phyloP scores from a whole-genome alignment of 176 grass and related monocot genomes.

The Aegilops umbellulata region DNA sequence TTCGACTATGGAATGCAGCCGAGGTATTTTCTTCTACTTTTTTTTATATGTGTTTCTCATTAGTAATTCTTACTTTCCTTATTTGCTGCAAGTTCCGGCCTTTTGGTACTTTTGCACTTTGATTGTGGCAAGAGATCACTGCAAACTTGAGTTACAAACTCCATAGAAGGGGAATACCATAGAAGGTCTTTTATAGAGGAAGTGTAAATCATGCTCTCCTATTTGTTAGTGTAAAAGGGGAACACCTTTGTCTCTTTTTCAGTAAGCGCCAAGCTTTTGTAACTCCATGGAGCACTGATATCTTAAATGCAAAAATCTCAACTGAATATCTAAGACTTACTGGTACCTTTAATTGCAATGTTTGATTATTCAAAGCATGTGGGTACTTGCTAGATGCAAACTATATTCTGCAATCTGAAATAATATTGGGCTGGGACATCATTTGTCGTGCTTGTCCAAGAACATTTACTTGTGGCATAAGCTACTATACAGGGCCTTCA shows the following conservation, averaged over 20 bases:
- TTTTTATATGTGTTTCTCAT: not conserved
- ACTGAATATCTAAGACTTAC: not conserved
- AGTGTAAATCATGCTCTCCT: not conserved
- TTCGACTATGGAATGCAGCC: slow-evolving; percentile 67
- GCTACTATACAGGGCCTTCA: not conserved
- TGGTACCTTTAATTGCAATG: not conserved
- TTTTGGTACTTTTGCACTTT: not conserved
- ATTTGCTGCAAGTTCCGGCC: not conserved
- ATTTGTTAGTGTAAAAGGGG: not conserved
- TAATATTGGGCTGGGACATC: not conserved
- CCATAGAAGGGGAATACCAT: too few species aligned
- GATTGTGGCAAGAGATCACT: slow-evolving; percentile 1
- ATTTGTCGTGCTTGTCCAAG: not conserved
- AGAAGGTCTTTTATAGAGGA: too few species aligned
- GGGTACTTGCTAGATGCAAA: not conserved
- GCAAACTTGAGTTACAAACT: not conserved
- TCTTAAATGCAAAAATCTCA: not conserved
- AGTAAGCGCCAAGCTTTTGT: not conserved
- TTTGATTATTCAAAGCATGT: not conserved
- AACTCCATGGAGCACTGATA: not conserved
- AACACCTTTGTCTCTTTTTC: not conserved
- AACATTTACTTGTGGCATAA: not conserved
- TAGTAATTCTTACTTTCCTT: slow-evolving; percentile 13
- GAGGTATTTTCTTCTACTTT: slow-evolving; percentile 43
- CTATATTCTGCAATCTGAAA: slow-evolving; percentile 15